These are phyloP conservation scores for Kwoniella sp. DNA, from an alignment of 768 basidiomycete species.

Conservation along the genomic window DNA sequence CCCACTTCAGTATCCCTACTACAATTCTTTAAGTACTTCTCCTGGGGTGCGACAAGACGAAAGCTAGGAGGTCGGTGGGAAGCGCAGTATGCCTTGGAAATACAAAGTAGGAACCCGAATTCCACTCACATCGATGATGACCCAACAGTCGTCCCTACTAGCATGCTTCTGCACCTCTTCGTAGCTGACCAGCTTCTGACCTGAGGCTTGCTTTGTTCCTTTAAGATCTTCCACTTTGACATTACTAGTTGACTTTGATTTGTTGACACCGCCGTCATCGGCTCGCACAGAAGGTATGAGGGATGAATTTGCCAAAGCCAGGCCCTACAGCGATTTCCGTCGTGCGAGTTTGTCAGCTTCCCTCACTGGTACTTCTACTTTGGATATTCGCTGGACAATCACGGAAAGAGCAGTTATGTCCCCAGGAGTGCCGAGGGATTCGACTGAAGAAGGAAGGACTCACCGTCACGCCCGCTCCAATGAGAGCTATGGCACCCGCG, in stretches of 20 bases:
- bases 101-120: neutral
- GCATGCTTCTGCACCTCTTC: conserved; percentile 65
- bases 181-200: conserved; percentile 54
- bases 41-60: neutral
- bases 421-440: no score
- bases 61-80: no score
- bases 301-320: neutral
- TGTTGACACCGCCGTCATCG: conserved; percentile 14
- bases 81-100: no score
- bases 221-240: conserved; percentile 17
- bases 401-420: neutral
- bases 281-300: conserved; percentile 15
- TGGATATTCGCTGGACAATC: neutral
- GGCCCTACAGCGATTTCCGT: neutral
- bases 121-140: conserved; percentile 69
- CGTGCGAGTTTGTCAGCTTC: neutral
- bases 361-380: neutral
- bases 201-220: conserved; percentile 39
- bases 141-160: conserved; percentile 91
- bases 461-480: no score
- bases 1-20: no score
- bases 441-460: no score
- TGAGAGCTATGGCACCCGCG: no score
- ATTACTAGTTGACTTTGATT: neutral
- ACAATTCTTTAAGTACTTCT: no score